Evolutionary conservation across 495 filamentous ascomycete species (phyloP), one percentile per base, ranked within the genome.

Genomic region (Neurospora sp.): DNA sequence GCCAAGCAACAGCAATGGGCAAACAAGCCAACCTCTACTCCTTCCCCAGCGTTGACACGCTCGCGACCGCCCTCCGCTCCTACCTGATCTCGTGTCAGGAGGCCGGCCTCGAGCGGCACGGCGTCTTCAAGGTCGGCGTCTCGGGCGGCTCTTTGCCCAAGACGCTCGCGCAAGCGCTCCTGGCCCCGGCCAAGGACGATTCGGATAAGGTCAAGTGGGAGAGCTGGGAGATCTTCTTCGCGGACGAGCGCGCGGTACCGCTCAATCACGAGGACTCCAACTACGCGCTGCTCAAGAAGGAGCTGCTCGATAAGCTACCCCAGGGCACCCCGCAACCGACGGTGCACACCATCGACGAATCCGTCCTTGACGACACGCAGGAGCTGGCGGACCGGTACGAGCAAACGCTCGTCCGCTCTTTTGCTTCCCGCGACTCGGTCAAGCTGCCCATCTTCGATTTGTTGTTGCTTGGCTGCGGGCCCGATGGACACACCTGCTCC

Each of bases 191-290:
- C 42, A 80, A 84, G 13, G 90, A 90, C 36, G 90, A 93, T 73
- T 85, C 83, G 9, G 83, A 93, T 71, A 82, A 89, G 70, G 82
- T 94, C 72, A 85, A 90, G 76, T 98, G 95, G 86, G 85, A 86
- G 79, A 94, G 92, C 79, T 99, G 96, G 96, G 92, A 98, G 77
- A 92, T 99, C 79, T 99, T 98, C 88, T 98, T 97, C 83, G 95
- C 95, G 75, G 96, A 99, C 77, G 96, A 99, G 87, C 93, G 96
- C 76, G 91, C 91, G 37, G 96, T 99, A 38, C 93, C 96, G 11
- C 90, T 98, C 77, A 89, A 94, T 80, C 90, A 98, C 82, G 85
- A 87, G 66, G 96, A 99, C 84, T 97, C 94, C 85, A 99, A 98
- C 84, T 97, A 98, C 83, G 88, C 83, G 59, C 88, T 97, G 9